Conservation (phyloP, 257 asterid genomes). For the Solanum piurae region DNA sequence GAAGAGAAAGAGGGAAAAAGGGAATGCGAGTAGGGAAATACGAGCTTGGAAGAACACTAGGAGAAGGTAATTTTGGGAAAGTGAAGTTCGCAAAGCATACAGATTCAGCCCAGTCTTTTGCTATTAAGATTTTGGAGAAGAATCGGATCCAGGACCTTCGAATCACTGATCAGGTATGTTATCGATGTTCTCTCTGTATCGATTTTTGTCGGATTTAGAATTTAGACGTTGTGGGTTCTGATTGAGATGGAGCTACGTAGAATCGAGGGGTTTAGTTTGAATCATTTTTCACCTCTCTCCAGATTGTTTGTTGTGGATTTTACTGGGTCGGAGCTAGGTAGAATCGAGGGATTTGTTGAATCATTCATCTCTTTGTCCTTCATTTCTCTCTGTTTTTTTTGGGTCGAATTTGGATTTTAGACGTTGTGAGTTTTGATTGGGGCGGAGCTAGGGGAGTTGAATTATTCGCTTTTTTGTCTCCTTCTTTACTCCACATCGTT, state of each 20-base stretch:
- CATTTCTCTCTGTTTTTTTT: not conserved
- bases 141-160: slow-evolving; percentile 49
- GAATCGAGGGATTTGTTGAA: not conserved
- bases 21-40: slow-evolving; percentile 71
- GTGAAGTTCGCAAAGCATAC: slow-evolving; percentile 68
- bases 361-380: not conserved
- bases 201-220: not conserved
- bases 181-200: not conserved
- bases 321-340: not conserved
- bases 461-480: too few relatives aligned
- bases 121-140: slow-evolving; percentile 78
- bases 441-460: not conserved
- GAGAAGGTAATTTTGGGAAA: slow-evolving; percentile 95
- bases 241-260: not conserved
- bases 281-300: not conserved
- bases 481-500: not conserved
- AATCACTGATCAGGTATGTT: slow-evolving; percentile 59
- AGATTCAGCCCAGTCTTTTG: slow-evolving; percentile 56
- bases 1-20: slow-evolving; percentile 10
- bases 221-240: not conserved
- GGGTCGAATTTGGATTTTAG: not conserved
- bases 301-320: not conserved
- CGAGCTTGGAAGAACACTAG: slow-evolving; percentile 73
- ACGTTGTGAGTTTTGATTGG: not conserved
- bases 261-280: not conserved